Evolutionary conservation across 306 rosid species (phyloP), one percentile per base, ranked within the genome.

Genomic region (Prunus kanzakura): DNA sequence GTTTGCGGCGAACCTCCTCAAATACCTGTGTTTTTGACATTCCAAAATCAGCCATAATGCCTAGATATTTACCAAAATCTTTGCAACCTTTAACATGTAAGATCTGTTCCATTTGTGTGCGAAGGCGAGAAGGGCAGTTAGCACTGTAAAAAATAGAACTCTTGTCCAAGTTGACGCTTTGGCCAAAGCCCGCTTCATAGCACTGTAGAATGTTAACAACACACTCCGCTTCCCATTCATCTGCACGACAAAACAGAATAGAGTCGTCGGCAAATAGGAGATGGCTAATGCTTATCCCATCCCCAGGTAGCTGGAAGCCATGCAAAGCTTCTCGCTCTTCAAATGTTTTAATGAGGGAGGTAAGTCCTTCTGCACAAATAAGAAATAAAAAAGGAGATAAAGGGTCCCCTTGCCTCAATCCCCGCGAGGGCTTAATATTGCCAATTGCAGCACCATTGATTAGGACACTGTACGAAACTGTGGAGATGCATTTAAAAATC

Each of bases 141-240:
- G 13, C 25, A n/a, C 60, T 9, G 7, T 6, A 54, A 7, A 6
- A 7, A 10, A n/a, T 18, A 8, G 60, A 55, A 3, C 60, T 55
- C 12, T 55, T 55, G 0, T 55, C 60, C 1, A 0, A 6, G 19
- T 55, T 55, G 19, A 55, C 20, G 6, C 19, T 0, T n/a, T 55
- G 25, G 1, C 25, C 4, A 0, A 12, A 55, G 1, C 11, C 12
- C 0, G n/a, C 4, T 3, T 1, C 13, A n/a, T 55, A 55, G 0
- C 12, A 18, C 22, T 55, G 8, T 2, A 55, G 1, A 10, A 55
- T 11, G 18, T 8, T 11, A 0, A 18, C 2, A 0, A n/a, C 12
- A 3, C 0, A 8, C 0, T 19, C 0, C 1, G 20, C 61, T 3
- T 55, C 25, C 1, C 19, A 4, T 0, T 2, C 27, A 2, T 7